A percentile compares a stretch with the other conserved stretches of the same genome.
phyloP scores from a whole-genome alignment of 768 basidiomycete species.

The Butyriboletus loyo region DNA sequence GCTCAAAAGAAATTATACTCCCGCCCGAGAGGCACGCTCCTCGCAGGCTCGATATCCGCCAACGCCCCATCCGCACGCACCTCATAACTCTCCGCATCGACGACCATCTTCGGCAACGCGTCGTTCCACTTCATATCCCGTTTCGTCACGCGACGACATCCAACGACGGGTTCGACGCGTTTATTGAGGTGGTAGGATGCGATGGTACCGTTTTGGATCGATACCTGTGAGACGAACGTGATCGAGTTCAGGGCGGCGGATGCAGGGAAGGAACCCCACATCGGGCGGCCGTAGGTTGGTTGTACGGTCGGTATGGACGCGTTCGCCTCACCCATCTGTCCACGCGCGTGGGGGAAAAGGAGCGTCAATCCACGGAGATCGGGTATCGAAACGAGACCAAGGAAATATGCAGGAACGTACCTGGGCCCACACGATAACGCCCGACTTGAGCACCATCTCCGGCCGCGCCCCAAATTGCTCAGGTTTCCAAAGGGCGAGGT shows the following conservation, averaged over 20 bases:
- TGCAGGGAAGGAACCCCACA: slow-evolving; percentile 85
- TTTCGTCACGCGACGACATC: slow-evolving; percentile 76
- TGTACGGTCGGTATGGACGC: slow-evolving; percentile 96
- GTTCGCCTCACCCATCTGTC: slow-evolving; percentile 90
- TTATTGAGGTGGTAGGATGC: slow-evolving; percentile 70
- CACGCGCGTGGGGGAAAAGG: not conserved
- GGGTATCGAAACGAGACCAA: not conserved
- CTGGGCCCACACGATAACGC: slow-evolving; percentile 88
- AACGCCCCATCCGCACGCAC: slow-evolving; percentile 77
- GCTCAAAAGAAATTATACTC: slow-evolving; percentile 78
- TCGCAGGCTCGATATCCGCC: slow-evolving; percentile 74
- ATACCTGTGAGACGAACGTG: slow-evolving; percentile 78
- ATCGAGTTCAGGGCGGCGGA: slow-evolving; percentile 85
- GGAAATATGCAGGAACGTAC: slow-evolving; percentile 37
- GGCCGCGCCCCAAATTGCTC: slow-evolving; percentile 92
- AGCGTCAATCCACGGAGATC: not conserved
- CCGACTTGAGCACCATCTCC: slow-evolving; percentile 92
- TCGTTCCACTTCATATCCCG: slow-evolving; percentile 94
- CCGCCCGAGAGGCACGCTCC: slow-evolving; percentile 61
- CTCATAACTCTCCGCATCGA: slow-evolving; percentile 91
- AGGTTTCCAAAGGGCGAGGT: slow-evolving; percentile 94
- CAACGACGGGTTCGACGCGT: slow-evolving; percentile 66
- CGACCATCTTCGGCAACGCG: slow-evolving; percentile 73
- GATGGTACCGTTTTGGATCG: slow-evolving; percentile 58
- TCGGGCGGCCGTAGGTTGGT: slow-evolving; percentile 79